Evolutionary conservation across 2,329 filamentous ascomycete genomes (phyloP).

Genomic region (Dothideomycetidae sp.): DNA sequence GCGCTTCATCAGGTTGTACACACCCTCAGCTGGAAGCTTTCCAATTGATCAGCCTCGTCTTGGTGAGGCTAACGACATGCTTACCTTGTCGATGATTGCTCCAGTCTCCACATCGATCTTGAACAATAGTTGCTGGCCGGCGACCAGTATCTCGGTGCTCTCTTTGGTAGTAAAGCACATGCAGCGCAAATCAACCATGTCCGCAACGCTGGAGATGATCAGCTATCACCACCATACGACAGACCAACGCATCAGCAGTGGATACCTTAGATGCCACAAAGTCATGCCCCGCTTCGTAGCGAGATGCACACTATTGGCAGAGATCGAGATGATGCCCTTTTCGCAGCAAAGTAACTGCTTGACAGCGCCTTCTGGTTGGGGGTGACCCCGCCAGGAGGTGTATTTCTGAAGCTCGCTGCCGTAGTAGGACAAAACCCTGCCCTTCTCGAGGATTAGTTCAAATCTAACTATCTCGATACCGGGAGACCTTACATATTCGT

Average conservation of each 20-base stretch:
- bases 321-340: constrained; percentile 75
- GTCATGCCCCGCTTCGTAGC: constrained; percentile 67
- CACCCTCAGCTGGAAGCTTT: constrained; percentile 54
- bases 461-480: neutral
- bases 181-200: constrained; percentile 77
- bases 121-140: constrained; percentile 80
- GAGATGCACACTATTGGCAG: constrained; percentile 74
- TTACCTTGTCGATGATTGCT: constrained; percentile 27
- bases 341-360: constrained; percentile 86
- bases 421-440: constrained; percentile 78
- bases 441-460: constrained; percentile 49
- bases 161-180: constrained; percentile 91
- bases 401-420: constrained; percentile 75
- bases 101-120: constrained; percentile 50
- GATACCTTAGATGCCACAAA: constrained; percentile 75
- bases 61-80: constrained; percentile 8
- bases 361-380: constrained; percentile 52
- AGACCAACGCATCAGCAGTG: too few relatives aligned
- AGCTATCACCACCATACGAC: constrained; percentile 1
- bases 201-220: constrained; percentile 40
- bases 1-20: constrained; percentile 86
- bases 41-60: neutral
- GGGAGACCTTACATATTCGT: constrained; percentile 56
- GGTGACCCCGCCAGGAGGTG: constrained; percentile 76
- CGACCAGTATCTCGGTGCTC: constrained; percentile 69